A percentile compares a stretch with the other conserved stretches of the same genome.
These are phyloP conservation scores for Cordyceps cateniannulata DNA, from an alignment of 2,329 filamentous ascomycete genomes.

Conservation along the genomic window DNA sequence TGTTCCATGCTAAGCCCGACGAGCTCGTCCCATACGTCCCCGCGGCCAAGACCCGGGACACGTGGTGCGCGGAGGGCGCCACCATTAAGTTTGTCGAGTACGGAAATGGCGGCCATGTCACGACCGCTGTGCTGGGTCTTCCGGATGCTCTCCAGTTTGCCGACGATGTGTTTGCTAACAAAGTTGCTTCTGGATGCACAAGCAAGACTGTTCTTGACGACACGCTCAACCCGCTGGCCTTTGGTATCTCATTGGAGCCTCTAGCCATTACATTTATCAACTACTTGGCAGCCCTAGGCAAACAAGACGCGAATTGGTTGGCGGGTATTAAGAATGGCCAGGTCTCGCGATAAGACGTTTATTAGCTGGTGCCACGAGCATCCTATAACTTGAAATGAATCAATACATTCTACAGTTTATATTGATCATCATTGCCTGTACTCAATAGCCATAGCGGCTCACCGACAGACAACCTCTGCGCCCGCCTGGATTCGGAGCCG, in stretches of 20 bases:
- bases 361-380: too few species aligned
- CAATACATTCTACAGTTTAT: too few species aligned
- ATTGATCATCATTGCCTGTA: too few species aligned
- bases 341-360: background rate
- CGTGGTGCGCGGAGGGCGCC: slow-evolving; percentile 8
- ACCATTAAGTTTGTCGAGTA: slow-evolving; percentile 1
- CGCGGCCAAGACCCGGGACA: background rate
- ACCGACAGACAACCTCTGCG: too few species aligned
- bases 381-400: too few species aligned
- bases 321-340: background rate
- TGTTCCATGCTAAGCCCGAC: slow-evolving; percentile 7
- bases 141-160: background rate
- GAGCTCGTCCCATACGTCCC: slow-evolving; percentile 9
- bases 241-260: slow-evolving; percentile 10
- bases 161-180: background rate
- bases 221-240: slow-evolving; percentile 1
- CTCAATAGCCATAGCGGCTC: too few species aligned
- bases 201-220: background rate
- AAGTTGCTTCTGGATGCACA: slow-evolving; percentile 2
- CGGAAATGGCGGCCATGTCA: slow-evolving; percentile 1
- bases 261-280: background rate
- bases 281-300: background rate
- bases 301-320: slow-evolving; percentile 2
- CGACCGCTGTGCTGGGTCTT: slow-evolving; percentile 8
- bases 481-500: too few species aligned